Conservation (phyloP, 208 protist species). For the Trypanosoma boissoni region DNA sequence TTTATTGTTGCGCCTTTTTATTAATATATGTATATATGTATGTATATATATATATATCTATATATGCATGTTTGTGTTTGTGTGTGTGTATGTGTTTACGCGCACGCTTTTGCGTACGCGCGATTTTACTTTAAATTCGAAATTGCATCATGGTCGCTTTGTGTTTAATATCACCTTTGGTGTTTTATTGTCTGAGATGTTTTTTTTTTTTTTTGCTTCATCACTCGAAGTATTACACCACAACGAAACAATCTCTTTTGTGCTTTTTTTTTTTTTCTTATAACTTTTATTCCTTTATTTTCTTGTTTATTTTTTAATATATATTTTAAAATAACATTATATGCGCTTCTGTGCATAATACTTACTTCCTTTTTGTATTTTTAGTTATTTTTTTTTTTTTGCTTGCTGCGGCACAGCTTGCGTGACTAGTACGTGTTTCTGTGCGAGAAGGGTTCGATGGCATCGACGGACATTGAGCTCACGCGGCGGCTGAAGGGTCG, state of each 20-base stretch:
- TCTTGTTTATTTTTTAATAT: too few relatives aligned
- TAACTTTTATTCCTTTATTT: neutral
- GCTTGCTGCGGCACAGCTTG: too few relatives aligned
- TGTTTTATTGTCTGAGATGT: slow-evolving; percentile 6
- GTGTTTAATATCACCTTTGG: slow-evolving; percentile 1
- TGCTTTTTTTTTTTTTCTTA: neutral
- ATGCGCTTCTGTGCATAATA: too few relatives aligned
- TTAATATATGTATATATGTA: neutral
- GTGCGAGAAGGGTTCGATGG: neutral
- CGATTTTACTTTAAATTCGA: neutral
- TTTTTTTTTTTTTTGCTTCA: neutral
- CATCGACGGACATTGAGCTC: neutral
- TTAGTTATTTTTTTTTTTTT: neutral
- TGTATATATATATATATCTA: neutral
- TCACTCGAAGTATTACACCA: neutral
- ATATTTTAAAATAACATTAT: too few relatives aligned
- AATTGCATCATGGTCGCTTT: neutral
- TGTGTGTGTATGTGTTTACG: neutral
- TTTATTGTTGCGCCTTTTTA: neutral
- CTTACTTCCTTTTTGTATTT: neutral
- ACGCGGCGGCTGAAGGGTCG: slow-evolving; percentile 27
- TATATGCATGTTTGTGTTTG: neutral
- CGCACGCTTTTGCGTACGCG: neutral
- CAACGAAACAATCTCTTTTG: neutral
- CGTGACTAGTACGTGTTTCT: too few relatives aligned